Conservation (phyloP, 371 early-diverging fungal genomes). For the Mortierella sp. region DNA sequence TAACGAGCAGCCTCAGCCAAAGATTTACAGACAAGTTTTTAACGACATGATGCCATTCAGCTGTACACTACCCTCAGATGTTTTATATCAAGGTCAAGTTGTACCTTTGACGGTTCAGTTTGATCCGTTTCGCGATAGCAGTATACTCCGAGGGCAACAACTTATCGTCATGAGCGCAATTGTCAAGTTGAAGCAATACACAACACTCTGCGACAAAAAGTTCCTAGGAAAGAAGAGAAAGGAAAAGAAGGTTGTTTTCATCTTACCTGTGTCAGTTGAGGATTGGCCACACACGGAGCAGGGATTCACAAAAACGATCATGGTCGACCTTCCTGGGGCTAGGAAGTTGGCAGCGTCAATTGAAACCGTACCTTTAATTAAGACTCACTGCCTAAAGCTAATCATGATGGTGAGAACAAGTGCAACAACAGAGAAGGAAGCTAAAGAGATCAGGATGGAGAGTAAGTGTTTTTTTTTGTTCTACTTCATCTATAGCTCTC, state of each 20-base stretch:
- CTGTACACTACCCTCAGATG: conserved; percentile 34
- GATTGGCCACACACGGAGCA: conserved; percentile 30
- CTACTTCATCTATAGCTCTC: too few relatives aligned
- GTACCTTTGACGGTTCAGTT: conserved; percentile 39
- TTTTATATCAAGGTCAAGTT: conserved; percentile 40
- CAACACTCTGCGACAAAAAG: conserved; percentile 22
- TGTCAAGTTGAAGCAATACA: conserved; percentile 51
- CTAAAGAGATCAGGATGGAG: conserved; percentile 40
- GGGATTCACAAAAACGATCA: conserved; percentile 35
- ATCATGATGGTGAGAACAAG: conserved; percentile 48
- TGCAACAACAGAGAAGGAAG: conserved; percentile 30
- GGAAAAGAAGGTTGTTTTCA: conserved; percentile 39
- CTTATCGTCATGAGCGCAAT: conserved; percentile 31
- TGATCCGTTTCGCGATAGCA: conserved; percentile 27
- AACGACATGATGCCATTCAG: conserved; percentile 31
- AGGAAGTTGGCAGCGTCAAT: conserved; percentile 25
- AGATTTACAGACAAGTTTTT: conserved; percentile 27
- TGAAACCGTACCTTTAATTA: conserved; percentile 24
- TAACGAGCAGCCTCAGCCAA: conserved; percentile 19
- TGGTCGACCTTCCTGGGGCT: conserved; percentile 40
- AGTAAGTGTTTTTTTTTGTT: conserved; percentile 26
- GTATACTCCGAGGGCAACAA: conserved; percentile 24
- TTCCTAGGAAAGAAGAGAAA: conserved; percentile 13
- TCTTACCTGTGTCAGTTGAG: conserved; percentile 22
- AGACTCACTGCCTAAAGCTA: conserved; percentile 40